These are phyloP conservation scores for Phytophthora capsici DNA, from an alignment of 352 stramenopile species.

Conservation along the genomic window DNA sequence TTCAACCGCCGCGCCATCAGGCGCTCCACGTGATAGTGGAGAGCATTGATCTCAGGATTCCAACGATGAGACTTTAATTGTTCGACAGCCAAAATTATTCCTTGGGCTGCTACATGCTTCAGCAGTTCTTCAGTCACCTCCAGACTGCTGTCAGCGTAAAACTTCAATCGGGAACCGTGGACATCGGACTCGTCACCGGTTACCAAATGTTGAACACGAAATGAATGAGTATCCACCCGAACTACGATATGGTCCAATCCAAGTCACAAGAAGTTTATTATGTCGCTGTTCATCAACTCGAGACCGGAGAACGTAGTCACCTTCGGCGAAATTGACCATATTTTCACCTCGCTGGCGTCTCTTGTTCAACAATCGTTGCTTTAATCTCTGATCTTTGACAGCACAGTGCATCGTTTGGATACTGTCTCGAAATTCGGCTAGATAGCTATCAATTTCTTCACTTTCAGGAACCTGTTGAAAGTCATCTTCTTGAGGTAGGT, in stretches of 20 bases:
- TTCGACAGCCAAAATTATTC: too few species aligned
- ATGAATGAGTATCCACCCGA: slow-evolving; percentile 13
- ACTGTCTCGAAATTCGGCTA: neutral
- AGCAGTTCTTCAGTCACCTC: too few species aligned
- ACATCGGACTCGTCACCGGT: too few species aligned
- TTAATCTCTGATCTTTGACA: neutral
- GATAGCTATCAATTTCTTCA: neutral
- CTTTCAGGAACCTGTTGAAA: neutral
- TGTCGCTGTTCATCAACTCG: slow-evolving; percentile 3
- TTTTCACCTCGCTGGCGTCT: neutral
- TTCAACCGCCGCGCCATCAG: too few species aligned
- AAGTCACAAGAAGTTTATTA: slow-evolving; percentile 13
- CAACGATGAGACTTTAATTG: too few species aligned
- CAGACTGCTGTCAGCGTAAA: too few species aligned
- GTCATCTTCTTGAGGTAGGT: neutral
- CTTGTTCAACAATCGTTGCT: slow-evolving; percentile 13
- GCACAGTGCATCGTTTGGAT: slow-evolving; percentile 5
- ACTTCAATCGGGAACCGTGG: too few species aligned
- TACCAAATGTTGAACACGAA: too few species aligned
- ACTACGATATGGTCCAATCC: slow-evolving; percentile 6
- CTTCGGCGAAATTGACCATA: neutral
- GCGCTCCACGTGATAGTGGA: too few species aligned
- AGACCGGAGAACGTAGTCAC: neutral
- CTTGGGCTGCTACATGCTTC: too few species aligned
- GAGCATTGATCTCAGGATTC: too few species aligned